A percentile compares a stretch with the other conserved stretches of the same genome.
Conservation (phyloP, 75 land plant species). For the Cupressus sempervirens region DNA sequence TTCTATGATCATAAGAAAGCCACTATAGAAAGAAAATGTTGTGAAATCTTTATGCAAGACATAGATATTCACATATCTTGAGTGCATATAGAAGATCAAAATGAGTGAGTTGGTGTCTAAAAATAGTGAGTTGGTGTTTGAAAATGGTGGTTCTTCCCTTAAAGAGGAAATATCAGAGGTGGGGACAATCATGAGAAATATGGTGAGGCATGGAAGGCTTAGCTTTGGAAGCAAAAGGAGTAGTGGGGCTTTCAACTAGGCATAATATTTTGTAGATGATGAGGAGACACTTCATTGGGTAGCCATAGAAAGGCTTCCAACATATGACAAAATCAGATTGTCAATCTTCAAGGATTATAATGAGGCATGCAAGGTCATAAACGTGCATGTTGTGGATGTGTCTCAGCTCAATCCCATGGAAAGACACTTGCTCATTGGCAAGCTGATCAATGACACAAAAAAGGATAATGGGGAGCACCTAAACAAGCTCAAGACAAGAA, state of each 20-base stretch:
- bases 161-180: background rate
- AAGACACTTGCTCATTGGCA: conserved; percentile 52
- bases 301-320: conserved; percentile 27
- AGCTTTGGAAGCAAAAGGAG: conserved; percentile 2
- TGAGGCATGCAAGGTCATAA: conserved; percentile 1
- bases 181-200: conserved; percentile 1
- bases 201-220: background rate
- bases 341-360: conserved; percentile 16
- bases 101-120: too few relatives aligned
- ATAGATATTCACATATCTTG: background rate
- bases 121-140: background rate
- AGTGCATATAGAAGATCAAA: background rate
- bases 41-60: background rate
- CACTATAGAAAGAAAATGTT: too few relatives aligned
- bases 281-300: conserved; percentile 21
- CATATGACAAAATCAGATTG: conserved; percentile 9
- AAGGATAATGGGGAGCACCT: conserved; percentile 55
- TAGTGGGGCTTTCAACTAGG: background rate
- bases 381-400: conserved; percentile 41
- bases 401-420: conserved; percentile 45
- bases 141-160: background rate
- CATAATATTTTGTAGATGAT: conserved; percentile 5
- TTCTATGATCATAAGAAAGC: too few relatives aligned
- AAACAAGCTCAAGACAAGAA: conserved; percentile 44
- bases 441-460: conserved; percentile 52